Base-by-base conservation (phyloP, 345 rosid genomes). In the Lumnitzera littorea region DNA sequence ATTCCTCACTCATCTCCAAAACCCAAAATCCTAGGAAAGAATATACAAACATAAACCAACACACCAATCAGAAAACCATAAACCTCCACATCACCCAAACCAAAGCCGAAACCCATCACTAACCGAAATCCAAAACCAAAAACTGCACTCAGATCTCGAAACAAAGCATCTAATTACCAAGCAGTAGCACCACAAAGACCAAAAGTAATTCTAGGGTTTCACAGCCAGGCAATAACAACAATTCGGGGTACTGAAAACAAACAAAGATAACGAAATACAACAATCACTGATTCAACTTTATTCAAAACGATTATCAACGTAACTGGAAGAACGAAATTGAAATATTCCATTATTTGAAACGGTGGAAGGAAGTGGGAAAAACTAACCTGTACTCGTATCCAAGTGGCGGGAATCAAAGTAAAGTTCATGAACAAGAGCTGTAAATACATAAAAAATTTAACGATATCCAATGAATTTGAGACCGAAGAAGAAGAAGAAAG, bases 371-470 rank as follows among this genome's bases (percentile, higher is more conserved):
- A 65, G 24, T 47, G 47, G 46, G 17, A 53, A 46, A 63, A 59
- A 60, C 72, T 49, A 57, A 84, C 91, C 88, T 76, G 76, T 64
- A 60, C 74, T 64, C 65, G 65, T 24, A 64, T 36, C 29, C 71
- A 71, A 78, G 67, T 78, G 79, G 87, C 69, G 81, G 81, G 92
- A 80, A 82, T 84, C 59, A 66, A 60, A 80, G 71, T 67, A 36
- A 47, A 72, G 71, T 76, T 82, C 88, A 82, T 82, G 57, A 68
- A 49, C 55, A 29, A 27, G 57, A 50, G 63, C 24, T 36, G 43
- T 36, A 36, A 9, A 7, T 36, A 36, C 11, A 9, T 5, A 27
- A 3, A 27, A 5, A 36, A 5, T 5, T 36, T 9, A 36, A 36
- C 11, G 43, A 36, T 4, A 5, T 5, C 7, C 43, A 36, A 36